Evolutionary conservation across 2,329 filamentous ascomycete species (phyloP), one percentile per base, ranked within the genome.

Genomic region (Neonectria punicea): DNA sequence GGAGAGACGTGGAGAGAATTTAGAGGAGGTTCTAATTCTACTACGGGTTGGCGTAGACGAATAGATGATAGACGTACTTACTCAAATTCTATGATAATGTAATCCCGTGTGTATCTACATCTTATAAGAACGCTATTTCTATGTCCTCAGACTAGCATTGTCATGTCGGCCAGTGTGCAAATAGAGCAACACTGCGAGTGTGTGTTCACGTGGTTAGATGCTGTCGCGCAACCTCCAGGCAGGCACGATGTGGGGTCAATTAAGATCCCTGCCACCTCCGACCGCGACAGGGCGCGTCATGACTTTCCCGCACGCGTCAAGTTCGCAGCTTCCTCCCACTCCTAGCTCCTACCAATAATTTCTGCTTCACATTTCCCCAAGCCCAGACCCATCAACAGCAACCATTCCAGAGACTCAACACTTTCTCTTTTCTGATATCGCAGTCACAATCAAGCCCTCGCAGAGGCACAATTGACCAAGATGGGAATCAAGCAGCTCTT

Each of bases 401-500:
- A 16, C 8, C 9, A n/a, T 11, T 5, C 22, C 8, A 3, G 2
- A 39, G 6, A 32, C 55, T 41, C 25, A 4, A 20, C 9, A 46
- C 22, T 13, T 22, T 20, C 7, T 47, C 18, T 49, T 16, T 18
- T 22, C 32, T 10, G 34, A 20, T 41, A 5, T 18, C 14, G 2
- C 6, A 41, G 28, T 2, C n/a, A 4, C 8, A n/a, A 5, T 32
- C 22, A 18, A 44, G 39, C 34, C 11, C 32, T 4, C n/a, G 11
- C 39, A 63, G 62, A 49, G 59, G 62, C 61, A 50, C 6, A 53
- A 47, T 25, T 44, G 54, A 73, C 73, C 70, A 83, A 70, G 44
- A 90, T 89, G 85, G 86, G 88, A 80, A 90, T 90, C 73, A 91
- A 90, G 85, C 89, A 92, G 74, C 87, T 96, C 47, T 93, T 91